Base-by-base conservation (phyloP, 2,329 filamentous ascomycete genomes). In the Calonectria multiphialidica region DNA sequence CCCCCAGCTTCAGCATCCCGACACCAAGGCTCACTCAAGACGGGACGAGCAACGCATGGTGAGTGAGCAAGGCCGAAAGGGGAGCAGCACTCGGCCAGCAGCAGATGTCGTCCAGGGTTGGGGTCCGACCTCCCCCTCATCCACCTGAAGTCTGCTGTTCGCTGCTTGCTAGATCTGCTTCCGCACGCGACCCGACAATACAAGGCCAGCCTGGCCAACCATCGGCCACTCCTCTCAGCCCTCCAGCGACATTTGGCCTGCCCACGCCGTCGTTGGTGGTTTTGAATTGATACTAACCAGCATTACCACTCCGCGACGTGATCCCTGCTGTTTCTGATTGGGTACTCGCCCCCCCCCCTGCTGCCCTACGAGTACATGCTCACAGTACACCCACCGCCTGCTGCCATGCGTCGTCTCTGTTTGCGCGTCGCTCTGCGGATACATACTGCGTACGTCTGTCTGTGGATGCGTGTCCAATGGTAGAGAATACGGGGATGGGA, bases 141-240 rank as follows among this genome's bases (percentile, higher is more conserved):
- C 50, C 78, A 79, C 78, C 77, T 79, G 78, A 79, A 79, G 78
- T 76, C 74, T 75, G 70, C 77, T 76, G 45, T 63, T 47, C 68
- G 53, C 61, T 50, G 45, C 64, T 68, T 57, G 44, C 18, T 62
- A 21, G 37, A 42, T 75, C 75, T 77, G 66, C 68, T 78, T 59
- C 33, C 53, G 76, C 77, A 77, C 77, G 68, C 76, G 75, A 78
- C 77, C 77, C 68, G 37, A 40, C 50, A 30, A 33, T 23, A 42
- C 37, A 45, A 35, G 28, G 57, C 57, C 44, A 55, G 53, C 68
- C 75, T 74, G 75, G 72, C 71, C 77, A 79, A 74, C 73, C 74
- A 66, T 76, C 69, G 68, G 59, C 74, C 71, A 76, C 71, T 76
- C 71, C 55, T 74, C 53, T 66, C 75, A 69, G 73, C 70, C 76